These are phyloP conservation scores for Dimargaris xerosporica DNA, from an alignment of 192 early-diverging fungal species.

Conservation along the genomic window DNA sequence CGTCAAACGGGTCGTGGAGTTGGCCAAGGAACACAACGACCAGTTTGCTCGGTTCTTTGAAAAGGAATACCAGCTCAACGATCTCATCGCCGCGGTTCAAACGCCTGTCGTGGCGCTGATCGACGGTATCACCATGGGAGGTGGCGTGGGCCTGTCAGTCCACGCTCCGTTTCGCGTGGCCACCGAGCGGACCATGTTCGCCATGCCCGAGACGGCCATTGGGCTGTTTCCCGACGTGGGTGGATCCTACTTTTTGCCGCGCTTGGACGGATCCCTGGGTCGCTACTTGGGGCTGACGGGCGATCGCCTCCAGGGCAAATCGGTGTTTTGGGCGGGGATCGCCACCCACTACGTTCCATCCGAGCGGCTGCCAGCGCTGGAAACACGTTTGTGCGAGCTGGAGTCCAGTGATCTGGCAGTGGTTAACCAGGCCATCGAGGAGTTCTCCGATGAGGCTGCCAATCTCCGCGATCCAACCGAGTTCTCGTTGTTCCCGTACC, in stretches of 20 bases:
- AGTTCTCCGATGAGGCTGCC: conserved; percentile 39
- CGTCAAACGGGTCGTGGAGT: conserved; percentile 40
- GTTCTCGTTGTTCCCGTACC: conserved; percentile 24
- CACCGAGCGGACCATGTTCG: conserved; percentile 86
- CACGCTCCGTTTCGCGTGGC: conserved; percentile 94
- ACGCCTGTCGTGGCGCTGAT: conserved; percentile 84
- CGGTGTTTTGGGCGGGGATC: conserved; percentile 85
- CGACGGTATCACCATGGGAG: conserved; percentile 90
- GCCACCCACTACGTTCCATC: conserved; percentile 94
- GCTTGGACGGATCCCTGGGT: conserved; percentile 89
- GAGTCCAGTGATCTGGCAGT: conserved; percentile 58
- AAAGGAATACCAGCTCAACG: conserved; percentile 84
- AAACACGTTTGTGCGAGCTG: conserved; percentile 65
- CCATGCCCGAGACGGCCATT: conserved; percentile 96
- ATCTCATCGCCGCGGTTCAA: conserved; percentile 71
- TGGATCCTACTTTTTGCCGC: conserved; percentile 83
- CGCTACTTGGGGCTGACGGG: conserved; percentile 87
- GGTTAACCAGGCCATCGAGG: conserved; percentile 78
- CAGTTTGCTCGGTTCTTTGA: conserved; percentile 61
- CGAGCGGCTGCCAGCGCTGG: conserved; percentile 58
- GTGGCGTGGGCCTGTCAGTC: conserved; percentile 88
- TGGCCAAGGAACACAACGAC: conserved; percentile 20
- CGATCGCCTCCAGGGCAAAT: conserved; percentile 53
- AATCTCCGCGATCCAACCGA: conserved; percentile 3
- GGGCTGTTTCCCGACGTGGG: conserved; percentile 97